Base-by-base conservation (phyloP, 345 rosid species). In the Lepidium sativum region DNA sequence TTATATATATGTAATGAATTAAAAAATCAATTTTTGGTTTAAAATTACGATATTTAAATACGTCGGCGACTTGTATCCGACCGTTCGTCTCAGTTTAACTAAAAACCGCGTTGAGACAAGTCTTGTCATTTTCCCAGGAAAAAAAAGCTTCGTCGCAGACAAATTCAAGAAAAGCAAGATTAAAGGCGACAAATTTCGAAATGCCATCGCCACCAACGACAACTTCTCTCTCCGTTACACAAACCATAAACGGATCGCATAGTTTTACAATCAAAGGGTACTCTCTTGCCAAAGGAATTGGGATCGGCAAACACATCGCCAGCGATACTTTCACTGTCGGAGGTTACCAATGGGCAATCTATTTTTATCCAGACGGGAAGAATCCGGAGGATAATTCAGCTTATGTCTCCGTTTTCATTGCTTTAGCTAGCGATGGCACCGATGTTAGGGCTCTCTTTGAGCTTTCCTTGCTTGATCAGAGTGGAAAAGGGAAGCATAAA, bases 341-440 rank as follows among this genome's bases (percentile, higher is more conserved):
- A 0, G 94, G 88, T 0, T 87, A 82, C 67, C 88, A 89, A 60
- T 92, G 98, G 96, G 94, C 95, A 12, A 89, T 92, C 65, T 89
- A 87, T 74, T 89, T 92, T 70, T 92, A 92, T 43, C 94, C 94
- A 0, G 98, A 92, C 48, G 98, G 98, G 1, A 92, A 89, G 73
- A 89, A 89, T 49, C 89, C 94, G 0, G 98, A 92, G 62, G 97
- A 86, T 60, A 82, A 80, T 66, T 84, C 97, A 2, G 71, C 83
- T 3, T 92, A 89, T 35, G 97, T 92, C 39, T 89, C 94, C 6
- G 88, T 89, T 5, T 92, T 92, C 70, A 91, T 92, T 21, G 97
- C 97, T 13, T 82, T 92, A 3, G 96, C 98, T 56, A 92, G 94
- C 84, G 97, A 92, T 37, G 97, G 97, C 23, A 84, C 90, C 59